Percentiles rank a stretch among this genome's conserved stretches.
phyloP scores from a whole-genome alignment of 139 green algal species.

The Tetradesmus obliquus region DNA sequence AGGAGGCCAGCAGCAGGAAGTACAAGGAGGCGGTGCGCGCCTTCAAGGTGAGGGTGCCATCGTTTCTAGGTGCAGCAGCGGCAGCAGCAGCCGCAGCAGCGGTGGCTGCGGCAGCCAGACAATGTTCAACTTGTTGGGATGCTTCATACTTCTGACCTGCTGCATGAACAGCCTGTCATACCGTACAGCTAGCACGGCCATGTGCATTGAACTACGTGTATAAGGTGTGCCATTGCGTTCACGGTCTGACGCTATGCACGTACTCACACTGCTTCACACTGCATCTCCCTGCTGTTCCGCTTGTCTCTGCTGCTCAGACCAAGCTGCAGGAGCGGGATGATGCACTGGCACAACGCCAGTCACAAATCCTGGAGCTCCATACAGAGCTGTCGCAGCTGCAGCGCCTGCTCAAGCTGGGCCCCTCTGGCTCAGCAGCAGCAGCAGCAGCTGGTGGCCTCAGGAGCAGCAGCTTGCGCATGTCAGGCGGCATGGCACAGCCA shows the following conservation, averaged over 20 bases:
- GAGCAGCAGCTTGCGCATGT: neutral
- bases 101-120: no score
- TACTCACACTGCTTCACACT: neutral
- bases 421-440: neutral
- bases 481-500: neutral
- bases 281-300: neutral
- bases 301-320: neutral
- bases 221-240: no score
- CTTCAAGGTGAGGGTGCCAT: constrained; percentile 54
- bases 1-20: constrained; percentile 60
- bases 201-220: no score
- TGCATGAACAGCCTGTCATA: no score
- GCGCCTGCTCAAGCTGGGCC: constrained; percentile 42
- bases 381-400: constrained; percentile 54
- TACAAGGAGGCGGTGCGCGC: constrained; percentile 70
- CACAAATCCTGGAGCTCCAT: constrained; percentile 56
- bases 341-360: constrained; percentile 36
- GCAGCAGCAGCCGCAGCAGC: no score
- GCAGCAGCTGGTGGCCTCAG: neutral
- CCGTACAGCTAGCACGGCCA: no score
- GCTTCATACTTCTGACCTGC: no score
- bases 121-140: no score
- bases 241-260: neutral
- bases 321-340: constrained; percentile 51
- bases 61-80: neutral